Conservation (phyloP, 371 early-diverging fungal genomes). For the Mucor plumbeus region DNA sequence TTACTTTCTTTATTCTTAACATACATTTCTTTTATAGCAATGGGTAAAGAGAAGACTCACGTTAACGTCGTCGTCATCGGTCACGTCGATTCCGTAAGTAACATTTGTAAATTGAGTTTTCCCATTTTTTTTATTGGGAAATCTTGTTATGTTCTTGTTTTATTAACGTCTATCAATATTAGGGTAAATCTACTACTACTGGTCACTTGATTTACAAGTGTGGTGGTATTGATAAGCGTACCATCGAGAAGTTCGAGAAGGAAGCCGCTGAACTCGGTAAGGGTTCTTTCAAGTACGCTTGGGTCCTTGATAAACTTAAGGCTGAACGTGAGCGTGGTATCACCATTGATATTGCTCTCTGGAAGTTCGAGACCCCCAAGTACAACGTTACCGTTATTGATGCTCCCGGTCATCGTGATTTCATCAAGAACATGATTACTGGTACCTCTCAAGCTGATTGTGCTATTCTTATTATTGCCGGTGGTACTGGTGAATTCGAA, state of each 20-base stretch:
- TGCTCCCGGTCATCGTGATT: slow-evolving; percentile 99
- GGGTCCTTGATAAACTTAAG: slow-evolving; percentile 97
- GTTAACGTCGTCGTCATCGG: slow-evolving; percentile 99
- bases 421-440: slow-evolving; percentile 99
- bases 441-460: slow-evolving; percentile 93
- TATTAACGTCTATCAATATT: background rate
- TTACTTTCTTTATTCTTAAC: background rate
- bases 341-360: slow-evolving; percentile 97
- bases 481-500: slow-evolving; percentile 96
- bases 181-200: slow-evolving; percentile 63
- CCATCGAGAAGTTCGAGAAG: slow-evolving; percentile 99
- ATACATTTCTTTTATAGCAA: slow-evolving; percentile 52
- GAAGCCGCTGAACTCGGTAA: slow-evolving; percentile 98
- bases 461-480: slow-evolving; percentile 97
- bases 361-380: slow-evolving; percentile 98
- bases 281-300: slow-evolving; percentile 98
- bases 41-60: slow-evolving; percentile 89
- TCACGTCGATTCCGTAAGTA: slow-evolving; percentile 99
- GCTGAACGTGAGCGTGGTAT: slow-evolving; percentile 99
- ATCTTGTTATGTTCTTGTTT: background rate
- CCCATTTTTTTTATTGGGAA: no score
- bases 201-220: slow-evolving; percentile 99
- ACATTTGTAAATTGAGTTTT: background rate
- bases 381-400: slow-evolving; percentile 97
- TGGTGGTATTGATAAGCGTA: slow-evolving; percentile 99